Evolutionary conservation across 768 basidiomycete genomes (phyloP).

Genomic region (Tylopilus balloui): DNA sequence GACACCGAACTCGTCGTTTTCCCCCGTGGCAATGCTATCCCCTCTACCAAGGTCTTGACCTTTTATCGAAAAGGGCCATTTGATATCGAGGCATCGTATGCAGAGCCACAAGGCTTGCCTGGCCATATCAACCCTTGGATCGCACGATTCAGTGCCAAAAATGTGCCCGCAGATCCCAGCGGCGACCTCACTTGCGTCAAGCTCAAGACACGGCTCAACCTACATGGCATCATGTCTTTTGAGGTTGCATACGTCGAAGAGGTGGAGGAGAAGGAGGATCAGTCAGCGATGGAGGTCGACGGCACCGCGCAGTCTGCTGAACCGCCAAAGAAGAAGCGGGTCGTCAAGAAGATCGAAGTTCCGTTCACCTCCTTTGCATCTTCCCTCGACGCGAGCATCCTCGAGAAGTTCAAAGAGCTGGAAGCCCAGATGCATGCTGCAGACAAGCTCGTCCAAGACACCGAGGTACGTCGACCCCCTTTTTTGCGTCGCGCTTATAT

Average conservation of each 20-base stretch:
- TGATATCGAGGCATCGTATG: conserved; percentile 83
- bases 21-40: conserved; percentile 77
- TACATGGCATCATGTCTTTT: conserved; percentile 83
- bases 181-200: conserved; percentile 82
- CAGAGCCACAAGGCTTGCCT: conserved; percentile 66
- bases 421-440: conserved; percentile 86
- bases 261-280: conserved; percentile 70
- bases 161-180: conserved; percentile 60
- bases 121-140: conserved; percentile 83
- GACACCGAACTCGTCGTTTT: conserved; percentile 92
- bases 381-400: conserved; percentile 55
- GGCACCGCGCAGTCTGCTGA: conserved; percentile 38
- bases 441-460: conserved; percentile 97
- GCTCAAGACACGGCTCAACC: conserved; percentile 84
- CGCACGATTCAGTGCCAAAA: conserved; percentile 75
- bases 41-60: conserved; percentile 92
- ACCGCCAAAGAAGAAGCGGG: conserved; percentile 75
- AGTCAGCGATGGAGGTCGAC: conserved; percentile 64
- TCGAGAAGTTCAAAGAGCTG: conserved; percentile 70
- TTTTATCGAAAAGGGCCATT: conserved; percentile 90
- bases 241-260: conserved; percentile 85
- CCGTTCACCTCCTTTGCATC: conserved; percentile 63
- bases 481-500: conserved; percentile 3
- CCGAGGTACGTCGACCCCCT: conserved; percentile 60
- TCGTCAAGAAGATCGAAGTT: conserved; percentile 79